A percentile compares a stretch with the other conserved stretches of the same genome.
These are phyloP conservation scores for Saccharomycopsis hybrid DNA, from an alignment of 1,139 yeast species.

Conservation along the genomic window DNA sequence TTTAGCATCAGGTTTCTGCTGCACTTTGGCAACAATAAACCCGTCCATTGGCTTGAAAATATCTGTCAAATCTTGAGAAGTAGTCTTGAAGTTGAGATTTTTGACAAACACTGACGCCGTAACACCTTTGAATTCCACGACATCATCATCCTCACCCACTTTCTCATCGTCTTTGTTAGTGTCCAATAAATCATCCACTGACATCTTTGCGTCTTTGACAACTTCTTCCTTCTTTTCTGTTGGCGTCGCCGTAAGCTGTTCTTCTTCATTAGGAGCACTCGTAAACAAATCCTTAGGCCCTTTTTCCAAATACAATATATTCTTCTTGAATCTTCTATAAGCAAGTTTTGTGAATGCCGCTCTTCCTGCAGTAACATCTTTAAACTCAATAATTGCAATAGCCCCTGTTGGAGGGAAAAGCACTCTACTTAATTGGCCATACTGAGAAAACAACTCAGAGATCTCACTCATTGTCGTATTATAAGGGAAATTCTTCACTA, in stretches of 20 bases:
- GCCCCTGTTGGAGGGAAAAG: constrained; percentile 97
- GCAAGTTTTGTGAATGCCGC: constrained; percentile 85
- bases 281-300: constrained; percentile 84
- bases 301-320: constrained; percentile 83
- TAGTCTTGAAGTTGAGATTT: constrained; percentile 83
- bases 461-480: constrained; percentile 78
- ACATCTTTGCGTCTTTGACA: constrained; percentile 38
- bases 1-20: constrained; percentile 84
- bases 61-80: constrained; percentile 48
- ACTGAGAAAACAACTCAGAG: constrained; percentile 70
- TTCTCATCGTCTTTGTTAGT: constrained; percentile 20
- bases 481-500: constrained; percentile 85
- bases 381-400: constrained; percentile 88
- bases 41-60: constrained; percentile 70
- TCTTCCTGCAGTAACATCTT: constrained; percentile 79
- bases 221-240: constrained; percentile 26
- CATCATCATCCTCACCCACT: constrained; percentile 36
- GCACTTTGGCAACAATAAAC: constrained; percentile 75
- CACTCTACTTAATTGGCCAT: constrained; percentile 74
- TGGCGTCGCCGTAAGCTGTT: constrained; percentile 7
- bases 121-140: constrained; percentile 49
- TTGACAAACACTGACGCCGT: constrained; percentile 85
- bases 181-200: constrained; percentile 39
- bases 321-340: constrained; percentile 78
- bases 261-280: constrained; percentile 42